Percentiles rank a stretch among this genome's conserved stretches.
These are phyloP conservation scores for Suhomyces faveliae DNA, from an alignment of 805 yeast genomes.

Conservation along the genomic window DNA sequence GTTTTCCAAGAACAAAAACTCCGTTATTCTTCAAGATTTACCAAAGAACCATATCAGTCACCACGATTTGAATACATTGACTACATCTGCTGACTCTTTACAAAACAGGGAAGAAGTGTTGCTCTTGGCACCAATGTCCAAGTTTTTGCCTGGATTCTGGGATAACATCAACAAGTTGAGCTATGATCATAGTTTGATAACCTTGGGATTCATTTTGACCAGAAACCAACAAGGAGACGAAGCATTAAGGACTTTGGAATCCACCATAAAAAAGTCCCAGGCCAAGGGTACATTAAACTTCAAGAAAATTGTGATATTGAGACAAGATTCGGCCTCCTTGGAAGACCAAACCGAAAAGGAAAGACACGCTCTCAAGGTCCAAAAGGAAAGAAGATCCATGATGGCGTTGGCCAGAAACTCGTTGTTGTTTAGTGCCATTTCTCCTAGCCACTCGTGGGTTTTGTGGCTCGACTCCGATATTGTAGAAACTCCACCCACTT, in stretches of 20 bases:
- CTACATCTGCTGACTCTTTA: slow-evolving; percentile 68
- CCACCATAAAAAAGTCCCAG: slow-evolving; percentile 72
- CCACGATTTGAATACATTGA: slow-evolving; percentile 78
- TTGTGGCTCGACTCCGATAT: slow-evolving; percentile 96
- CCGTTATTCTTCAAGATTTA: slow-evolving; percentile 55
- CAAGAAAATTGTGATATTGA: slow-evolving; percentile 78
- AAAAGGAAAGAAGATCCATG: slow-evolving; percentile 81
- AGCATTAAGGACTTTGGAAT: slow-evolving; percentile 70
- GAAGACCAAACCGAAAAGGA: slow-evolving; percentile 78
- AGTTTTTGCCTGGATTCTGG: slow-evolving; percentile 87
- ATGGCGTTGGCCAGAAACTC: slow-evolving; percentile 97
- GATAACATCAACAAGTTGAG: slow-evolving; percentile 67
- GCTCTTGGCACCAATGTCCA: slow-evolving; percentile 86
- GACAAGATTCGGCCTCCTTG: slow-evolving; percentile 85
- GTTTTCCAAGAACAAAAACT: slow-evolving; percentile 51
- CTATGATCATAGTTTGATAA: slow-evolving; percentile 83
- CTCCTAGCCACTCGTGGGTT: slow-evolving; percentile 92
- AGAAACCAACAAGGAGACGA: slow-evolving; percentile 76
- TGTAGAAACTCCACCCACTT: slow-evolving; percentile 77
- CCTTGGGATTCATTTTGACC: slow-evolving; percentile 90
- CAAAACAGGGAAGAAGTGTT: slow-evolving; percentile 78
- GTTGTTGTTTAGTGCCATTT: slow-evolving; percentile 79
- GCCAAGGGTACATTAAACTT: slow-evolving; percentile 60
- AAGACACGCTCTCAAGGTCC: slow-evolving; percentile 83
- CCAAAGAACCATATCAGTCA: slow-evolving; percentile 77